A percentile compares a stretch with the other conserved stretches of the same genome.
These are phyloP conservation scores for Solanum chmielewskii DNA, from an alignment of 257 asterid species.

Conservation along the genomic window DNA sequence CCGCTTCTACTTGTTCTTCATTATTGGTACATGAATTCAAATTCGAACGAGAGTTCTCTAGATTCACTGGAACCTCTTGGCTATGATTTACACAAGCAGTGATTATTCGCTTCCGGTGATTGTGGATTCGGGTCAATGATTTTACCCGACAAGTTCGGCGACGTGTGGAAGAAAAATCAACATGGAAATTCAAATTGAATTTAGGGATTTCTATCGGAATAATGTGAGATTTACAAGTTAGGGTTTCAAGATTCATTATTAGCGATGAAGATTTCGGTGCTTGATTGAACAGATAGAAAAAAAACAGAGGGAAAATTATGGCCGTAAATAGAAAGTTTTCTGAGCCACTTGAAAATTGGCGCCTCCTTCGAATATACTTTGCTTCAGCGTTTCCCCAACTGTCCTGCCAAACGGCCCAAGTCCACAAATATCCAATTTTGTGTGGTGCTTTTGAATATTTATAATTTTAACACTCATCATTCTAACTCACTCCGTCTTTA, in stretches of 20 bases:
- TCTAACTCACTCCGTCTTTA: rapidly evolving
- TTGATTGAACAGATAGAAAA: background rate
- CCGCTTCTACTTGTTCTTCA: conserved; percentile 1
- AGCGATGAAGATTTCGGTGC: background rate
- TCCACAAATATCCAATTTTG: background rate
- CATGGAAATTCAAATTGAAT: background rate
- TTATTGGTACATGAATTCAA: background rate
- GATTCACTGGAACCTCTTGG: conserved; percentile 12
- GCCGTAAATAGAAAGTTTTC: background rate
- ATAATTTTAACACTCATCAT: too few relatives aligned
- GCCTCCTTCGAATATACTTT: background rate
- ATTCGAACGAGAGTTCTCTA: background rate
- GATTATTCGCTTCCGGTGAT: background rate
- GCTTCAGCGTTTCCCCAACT: background rate
- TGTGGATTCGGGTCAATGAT: background rate
- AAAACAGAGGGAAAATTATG: background rate
- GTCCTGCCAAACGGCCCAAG: background rate
- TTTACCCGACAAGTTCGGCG: background rate
- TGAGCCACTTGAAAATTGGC: background rate
- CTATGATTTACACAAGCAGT: conserved; percentile 30
- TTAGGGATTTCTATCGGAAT: conserved; percentile 5
- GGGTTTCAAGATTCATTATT: conserved; percentile 37
- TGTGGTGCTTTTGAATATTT: background rate
- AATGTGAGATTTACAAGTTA: conserved; percentile 12
- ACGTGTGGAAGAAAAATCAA: background rate